Conservation (phyloP, 2,329 filamentous ascomycete genomes). For the Dactylellina sp. region DNA sequence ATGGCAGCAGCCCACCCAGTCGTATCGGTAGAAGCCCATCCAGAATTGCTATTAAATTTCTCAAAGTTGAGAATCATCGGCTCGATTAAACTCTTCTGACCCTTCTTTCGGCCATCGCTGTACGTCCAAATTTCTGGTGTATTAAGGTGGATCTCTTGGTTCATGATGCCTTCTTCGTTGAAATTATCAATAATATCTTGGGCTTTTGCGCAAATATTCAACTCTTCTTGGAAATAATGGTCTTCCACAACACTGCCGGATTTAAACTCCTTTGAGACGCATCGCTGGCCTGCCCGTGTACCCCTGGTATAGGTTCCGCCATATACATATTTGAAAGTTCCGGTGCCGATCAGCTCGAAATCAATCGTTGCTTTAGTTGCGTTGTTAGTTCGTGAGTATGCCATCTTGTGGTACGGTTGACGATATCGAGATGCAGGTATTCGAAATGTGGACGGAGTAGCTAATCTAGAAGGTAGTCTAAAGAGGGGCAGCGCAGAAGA, state of each 20-base stretch:
- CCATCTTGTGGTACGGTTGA: constrained; percentile 15
- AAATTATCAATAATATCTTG: constrained; percentile 63
- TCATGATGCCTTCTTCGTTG: constrained; percentile 62
- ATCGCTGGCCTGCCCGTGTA: constrained; percentile 61
- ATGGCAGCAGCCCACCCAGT: constrained; percentile 63
- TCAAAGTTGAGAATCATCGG: constrained; percentile 65
- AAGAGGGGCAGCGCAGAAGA: no score
- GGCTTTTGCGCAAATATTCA: constrained; percentile 63
- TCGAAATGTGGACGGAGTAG: no score
- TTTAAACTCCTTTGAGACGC: constrained; percentile 65
- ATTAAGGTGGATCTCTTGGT: constrained; percentile 63
- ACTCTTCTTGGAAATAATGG: constrained; percentile 63
- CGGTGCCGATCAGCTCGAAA: constrained; percentile 4
- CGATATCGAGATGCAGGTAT: no score
- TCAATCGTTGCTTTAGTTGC: background rate
- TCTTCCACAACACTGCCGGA: constrained; percentile 62
- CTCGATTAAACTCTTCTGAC: constrained; percentile 61
- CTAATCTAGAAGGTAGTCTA: no score
- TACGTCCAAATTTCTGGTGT: constrained; percentile 63
- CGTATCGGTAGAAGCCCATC: constrained; percentile 62
- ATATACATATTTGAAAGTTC: constrained; percentile 33
- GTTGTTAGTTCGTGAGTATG: constrained; percentile 21
- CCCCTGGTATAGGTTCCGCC: constrained; percentile 62
- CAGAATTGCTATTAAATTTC: constrained; percentile 66
- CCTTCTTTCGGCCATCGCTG: constrained; percentile 14